These are phyloP conservation scores for Hemerocallis citrina DNA, from an alignment of 106 monocot species.

Conservation along the genomic window DNA sequence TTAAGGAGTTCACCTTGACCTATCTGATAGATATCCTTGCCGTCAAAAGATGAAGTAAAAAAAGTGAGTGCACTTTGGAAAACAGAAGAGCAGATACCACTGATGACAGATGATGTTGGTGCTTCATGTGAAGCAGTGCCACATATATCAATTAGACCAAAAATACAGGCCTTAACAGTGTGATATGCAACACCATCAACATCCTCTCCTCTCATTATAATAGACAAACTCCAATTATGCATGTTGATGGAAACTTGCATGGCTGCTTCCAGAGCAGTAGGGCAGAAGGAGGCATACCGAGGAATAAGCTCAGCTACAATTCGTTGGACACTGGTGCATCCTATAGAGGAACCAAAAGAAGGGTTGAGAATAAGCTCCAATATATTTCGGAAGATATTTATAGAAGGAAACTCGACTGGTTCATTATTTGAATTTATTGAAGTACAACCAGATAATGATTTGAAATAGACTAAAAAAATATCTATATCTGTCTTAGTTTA, in stretches of 20 bases:
- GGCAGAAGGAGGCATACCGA: conserved; percentile 75
- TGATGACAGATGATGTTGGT: conserved; percentile 72
- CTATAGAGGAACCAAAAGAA: conserved; percentile 19
- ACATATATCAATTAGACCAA: conserved; percentile 89
- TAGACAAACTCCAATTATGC: conserved; percentile 78
- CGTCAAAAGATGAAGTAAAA: conserved; percentile 65
- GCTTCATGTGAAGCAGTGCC: conserved; percentile 67
- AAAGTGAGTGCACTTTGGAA: conserved; percentile 63
- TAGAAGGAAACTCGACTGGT: neutral
- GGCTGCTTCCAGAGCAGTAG: conserved; percentile 91
- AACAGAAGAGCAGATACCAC: conserved; percentile 74
- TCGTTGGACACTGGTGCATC: conserved; percentile 84
- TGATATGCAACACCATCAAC: conserved; percentile 67
- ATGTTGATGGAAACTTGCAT: conserved; percentile 76
- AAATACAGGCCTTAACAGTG: conserved; percentile 73
- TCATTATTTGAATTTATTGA: neutral
- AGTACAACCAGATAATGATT: too few species aligned
- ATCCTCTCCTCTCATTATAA: conserved; percentile 80
- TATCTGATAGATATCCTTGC: conserved; percentile 57
- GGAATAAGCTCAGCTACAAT: conserved; percentile 88
- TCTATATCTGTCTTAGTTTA: too few species aligned
- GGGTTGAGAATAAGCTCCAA: neutral
- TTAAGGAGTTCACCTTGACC: conserved; percentile 27
- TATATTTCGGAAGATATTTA: neutral
- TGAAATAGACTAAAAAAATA: too few species aligned